These are phyloP conservation scores for Didymellaceae sp. DNA, from an alignment of 2,329 filamentous ascomycete species.

Conservation along the genomic window DNA sequence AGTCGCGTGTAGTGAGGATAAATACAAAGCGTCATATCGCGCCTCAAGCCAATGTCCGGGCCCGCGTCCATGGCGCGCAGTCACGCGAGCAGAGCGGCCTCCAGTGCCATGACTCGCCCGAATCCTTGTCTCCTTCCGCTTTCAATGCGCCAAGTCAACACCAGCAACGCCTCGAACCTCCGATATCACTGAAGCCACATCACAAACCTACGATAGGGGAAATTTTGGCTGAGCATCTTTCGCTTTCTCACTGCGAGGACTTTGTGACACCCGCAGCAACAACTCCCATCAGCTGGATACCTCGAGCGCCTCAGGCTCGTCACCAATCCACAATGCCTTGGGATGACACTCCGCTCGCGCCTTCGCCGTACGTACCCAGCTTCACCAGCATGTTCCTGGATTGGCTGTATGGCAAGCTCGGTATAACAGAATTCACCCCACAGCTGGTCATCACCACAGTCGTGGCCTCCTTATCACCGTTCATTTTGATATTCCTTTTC, in stretches of 20 bases:
- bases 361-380: neutral
- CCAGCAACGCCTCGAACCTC: conserved; percentile 17
- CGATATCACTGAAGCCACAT: conserved; percentile 16
- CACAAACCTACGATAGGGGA: conserved; percentile 12
- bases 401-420: neutral
- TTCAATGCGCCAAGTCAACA: conserved; percentile 19
- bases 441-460: conserved; percentile 23
- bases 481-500: conserved; percentile 32
- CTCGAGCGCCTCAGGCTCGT: neutral
- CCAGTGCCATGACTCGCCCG: conserved; percentile 31
- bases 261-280: neutral
- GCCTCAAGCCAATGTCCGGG: conserved; percentile 5
- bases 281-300: neutral
- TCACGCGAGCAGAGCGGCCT: conserved; percentile 27
- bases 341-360: neutral
- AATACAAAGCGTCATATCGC: conserved; percentile 5
- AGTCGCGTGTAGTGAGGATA: too few relatives aligned
- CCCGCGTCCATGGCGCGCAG: conserved; percentile 27
- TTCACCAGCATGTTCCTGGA: conserved; percentile 1
- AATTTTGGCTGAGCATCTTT: too few relatives aligned
- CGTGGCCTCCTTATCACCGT: conserved; percentile 16
- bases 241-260: neutral
- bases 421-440: conserved; percentile 21
- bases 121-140: conserved; percentile 20
- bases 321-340: conserved; percentile 1